Conservation (phyloP, 495 filamentous ascomycete genomes). For the Talaromyces ruber region DNA sequence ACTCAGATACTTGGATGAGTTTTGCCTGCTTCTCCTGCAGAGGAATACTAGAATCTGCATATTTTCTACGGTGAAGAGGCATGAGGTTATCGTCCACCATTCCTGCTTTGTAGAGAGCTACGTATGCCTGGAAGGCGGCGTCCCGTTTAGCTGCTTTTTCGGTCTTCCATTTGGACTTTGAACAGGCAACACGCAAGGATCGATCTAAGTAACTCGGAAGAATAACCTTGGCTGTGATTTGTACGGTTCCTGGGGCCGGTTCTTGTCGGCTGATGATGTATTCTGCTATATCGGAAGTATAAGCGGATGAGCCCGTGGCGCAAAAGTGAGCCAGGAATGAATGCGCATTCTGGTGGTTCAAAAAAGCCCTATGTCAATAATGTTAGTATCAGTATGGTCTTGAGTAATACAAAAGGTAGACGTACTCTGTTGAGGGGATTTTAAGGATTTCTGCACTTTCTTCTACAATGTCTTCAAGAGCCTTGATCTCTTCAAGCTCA, state of each 20-base stretch:
- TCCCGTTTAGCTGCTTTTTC: slow-evolving; percentile 74
- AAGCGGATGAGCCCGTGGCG: slow-evolving; percentile 46
- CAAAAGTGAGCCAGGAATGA: slow-evolving; percentile 82
- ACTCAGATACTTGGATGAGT: slow-evolving; percentile 43
- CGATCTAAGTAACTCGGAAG: slow-evolving; percentile 65
- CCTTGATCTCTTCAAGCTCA: slow-evolving; percentile 30
- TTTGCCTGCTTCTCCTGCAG: slow-evolving; percentile 36
- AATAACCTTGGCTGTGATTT: slow-evolving; percentile 49
- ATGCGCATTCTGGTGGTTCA: slow-evolving; percentile 65
- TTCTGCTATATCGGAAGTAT: slow-evolving; percentile 44
- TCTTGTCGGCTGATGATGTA: slow-evolving; percentile 27
- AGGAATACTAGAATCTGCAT: slow-evolving; percentile 20
- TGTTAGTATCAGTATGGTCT: slow-evolving; percentile 16
- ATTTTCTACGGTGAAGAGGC: slow-evolving; percentile 33
- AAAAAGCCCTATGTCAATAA: slow-evolving; percentile 47
- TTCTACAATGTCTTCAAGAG: slow-evolving; percentile 39
- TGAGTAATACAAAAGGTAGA: background rate
- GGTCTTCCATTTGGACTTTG: slow-evolving; percentile 52
- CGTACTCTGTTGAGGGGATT: slow-evolving; percentile 46
- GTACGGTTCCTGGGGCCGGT: background rate
- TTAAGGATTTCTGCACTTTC: slow-evolving; percentile 36
- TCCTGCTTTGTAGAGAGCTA: slow-evolving; percentile 56
- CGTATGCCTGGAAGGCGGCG: slow-evolving; percentile 76
- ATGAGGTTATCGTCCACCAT: slow-evolving; percentile 75
- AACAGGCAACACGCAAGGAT: slow-evolving; percentile 45